A percentile compares a stretch with the other conserved stretches of the same genome.
Evolutionary conservation across 1,139 yeast species (phyloP).

Genomic region (Kurtzmaniella quercitrusa): DNA sequence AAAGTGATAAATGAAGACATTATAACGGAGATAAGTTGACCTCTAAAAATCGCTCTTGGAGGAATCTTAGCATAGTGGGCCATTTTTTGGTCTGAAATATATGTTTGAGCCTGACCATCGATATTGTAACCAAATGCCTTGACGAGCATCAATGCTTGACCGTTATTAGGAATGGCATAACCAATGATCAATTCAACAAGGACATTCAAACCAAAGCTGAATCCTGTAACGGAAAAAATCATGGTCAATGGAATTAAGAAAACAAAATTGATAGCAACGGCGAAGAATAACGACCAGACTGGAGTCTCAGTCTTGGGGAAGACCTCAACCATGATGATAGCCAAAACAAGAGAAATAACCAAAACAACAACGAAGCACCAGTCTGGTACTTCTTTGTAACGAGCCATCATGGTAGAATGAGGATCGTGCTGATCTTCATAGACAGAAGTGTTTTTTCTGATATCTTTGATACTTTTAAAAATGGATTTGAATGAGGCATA

Average conservation of each 20-base stretch:
- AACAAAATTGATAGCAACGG: slow-evolving; percentile 44
- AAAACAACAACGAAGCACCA: slow-evolving; percentile 48
- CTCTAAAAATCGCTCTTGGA: slow-evolving; percentile 52
- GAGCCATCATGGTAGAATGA: slow-evolving; percentile 48
- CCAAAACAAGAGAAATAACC: slow-evolving; percentile 38
- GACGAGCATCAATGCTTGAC: slow-evolving; percentile 51
- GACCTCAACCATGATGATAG: slow-evolving; percentile 37
- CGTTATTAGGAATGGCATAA: slow-evolving; percentile 56
- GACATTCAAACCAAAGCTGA: slow-evolving; percentile 46
- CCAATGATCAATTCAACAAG: slow-evolving; percentile 54
- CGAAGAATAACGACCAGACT: slow-evolving; percentile 49
- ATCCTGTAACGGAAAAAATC: slow-evolving; percentile 47
- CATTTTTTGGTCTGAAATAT: slow-evolving; percentile 46
- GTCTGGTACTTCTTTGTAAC: slow-evolving; percentile 55
- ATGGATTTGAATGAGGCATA: slow-evolving; percentile 20
- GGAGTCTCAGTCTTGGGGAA: slow-evolving; percentile 41
- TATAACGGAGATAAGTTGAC: slow-evolving; percentile 24
- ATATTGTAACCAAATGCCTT: slow-evolving; percentile 55
- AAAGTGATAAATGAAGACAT: slow-evolving; percentile 40
- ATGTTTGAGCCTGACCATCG: slow-evolving; percentile 52
- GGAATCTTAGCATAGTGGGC: slow-evolving; percentile 54
- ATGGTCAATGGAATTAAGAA: slow-evolving; percentile 46
- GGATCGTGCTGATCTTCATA: slow-evolving; percentile 37
- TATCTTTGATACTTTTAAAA: slow-evolving; percentile 22
- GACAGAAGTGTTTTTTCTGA: slow-evolving; percentile 15